Evolutionary conservation across 306 rosid species (phyloP), one percentile per base, ranked within the genome.

Genomic region (Quercus rubra): DNA sequence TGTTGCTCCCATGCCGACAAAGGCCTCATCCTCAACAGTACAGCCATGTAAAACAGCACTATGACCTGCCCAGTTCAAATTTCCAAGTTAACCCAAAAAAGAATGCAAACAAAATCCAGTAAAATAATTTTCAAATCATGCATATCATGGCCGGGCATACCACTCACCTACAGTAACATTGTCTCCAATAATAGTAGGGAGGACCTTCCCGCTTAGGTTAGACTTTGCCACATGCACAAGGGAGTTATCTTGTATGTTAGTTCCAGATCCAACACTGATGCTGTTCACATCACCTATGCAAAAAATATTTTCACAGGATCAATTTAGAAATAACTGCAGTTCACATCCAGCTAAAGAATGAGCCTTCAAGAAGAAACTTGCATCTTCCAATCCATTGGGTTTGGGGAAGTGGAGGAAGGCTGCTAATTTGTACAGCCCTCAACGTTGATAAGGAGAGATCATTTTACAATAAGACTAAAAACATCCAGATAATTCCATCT

Each of bases 241-340:
- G 74, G 99, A 90, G 87, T 95, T 95, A 77, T 92, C 99, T 85
- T 92, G 99, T 79, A 95, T 89, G 80, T 95, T 95, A 82, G 99
- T 95, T 57, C 98, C 97, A 83, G 88, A 82, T 41, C 99, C 98
- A 82, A 95, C 86, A 80, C 92, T 91, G 81, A 92, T 88, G 84
- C 89, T 89, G 87, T 95, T 95, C 73, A 88, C 98, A 84, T 95
- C 99, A 81, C 99, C 99, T 92, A 59, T 68, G 14, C 71, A 62
- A 31, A 52, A 76, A 49, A 57, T 55, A 33, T 61, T 23, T 35
- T 68, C 52, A 9, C 52, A 72, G 30, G 58, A 75, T 20, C 41
- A 35, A 3, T 31, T 61, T 2, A 61, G 6, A 25, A 27, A 4
- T 12, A 11, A 4, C 9, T 27, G 71, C 35, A 30, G 14, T 10